phyloP scores from a whole-genome alignment of 2,329 filamentous ascomycete genomes.

The Colletotrichum zoysiae region DNA sequence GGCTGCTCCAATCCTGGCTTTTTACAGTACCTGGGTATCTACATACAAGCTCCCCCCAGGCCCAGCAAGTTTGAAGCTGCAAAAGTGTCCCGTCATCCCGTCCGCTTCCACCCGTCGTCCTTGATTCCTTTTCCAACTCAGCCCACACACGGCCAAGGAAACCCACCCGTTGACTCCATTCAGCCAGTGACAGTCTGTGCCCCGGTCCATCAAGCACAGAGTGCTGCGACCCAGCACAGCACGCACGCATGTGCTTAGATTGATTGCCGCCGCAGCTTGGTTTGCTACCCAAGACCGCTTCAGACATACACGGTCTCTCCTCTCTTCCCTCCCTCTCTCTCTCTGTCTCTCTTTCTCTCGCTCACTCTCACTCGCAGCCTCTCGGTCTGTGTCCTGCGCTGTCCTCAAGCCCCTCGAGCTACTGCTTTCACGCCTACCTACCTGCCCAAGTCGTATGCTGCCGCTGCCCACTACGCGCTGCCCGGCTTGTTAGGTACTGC shows the following conservation, averaged over 20 bases:
- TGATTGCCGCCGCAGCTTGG: slow-evolving; percentile 24
- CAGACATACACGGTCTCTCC: background rate
- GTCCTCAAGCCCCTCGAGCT: slow-evolving; percentile 9
- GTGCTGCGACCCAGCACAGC: slow-evolving; percentile 10
- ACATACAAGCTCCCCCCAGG: background rate
- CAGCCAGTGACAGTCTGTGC: slow-evolving; percentile 21
- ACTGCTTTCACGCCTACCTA: background rate
- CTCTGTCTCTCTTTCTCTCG: background rate
- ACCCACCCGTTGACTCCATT: slow-evolving; percentile 11
- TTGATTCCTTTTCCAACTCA: slow-evolving; percentile 6
- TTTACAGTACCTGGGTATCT: background rate
- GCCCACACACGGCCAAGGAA: slow-evolving; percentile 3
- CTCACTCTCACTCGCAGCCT: background rate
- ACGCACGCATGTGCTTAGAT: slow-evolving; percentile 19
- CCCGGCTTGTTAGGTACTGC: background rate
- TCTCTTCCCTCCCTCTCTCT: background rate
- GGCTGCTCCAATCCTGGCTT: slow-evolving; percentile 1
- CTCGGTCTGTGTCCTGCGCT: background rate
- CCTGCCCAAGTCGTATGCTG: background rate
- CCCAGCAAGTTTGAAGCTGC: slow-evolving; percentile 9
- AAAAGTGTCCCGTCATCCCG: slow-evolving; percentile 5
- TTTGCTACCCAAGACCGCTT: background rate
- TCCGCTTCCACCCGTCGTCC: slow-evolving; percentile 4
- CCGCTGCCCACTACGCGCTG: background rate
- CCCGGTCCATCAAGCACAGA: slow-evolving; percentile 14